Percentiles rank a stretch among this genome's conserved stretches.
Evolutionary conservation across 2,329 filamentous ascomycete genomes (phyloP).

Genomic region (Curvularia hawaiiensis): DNA sequence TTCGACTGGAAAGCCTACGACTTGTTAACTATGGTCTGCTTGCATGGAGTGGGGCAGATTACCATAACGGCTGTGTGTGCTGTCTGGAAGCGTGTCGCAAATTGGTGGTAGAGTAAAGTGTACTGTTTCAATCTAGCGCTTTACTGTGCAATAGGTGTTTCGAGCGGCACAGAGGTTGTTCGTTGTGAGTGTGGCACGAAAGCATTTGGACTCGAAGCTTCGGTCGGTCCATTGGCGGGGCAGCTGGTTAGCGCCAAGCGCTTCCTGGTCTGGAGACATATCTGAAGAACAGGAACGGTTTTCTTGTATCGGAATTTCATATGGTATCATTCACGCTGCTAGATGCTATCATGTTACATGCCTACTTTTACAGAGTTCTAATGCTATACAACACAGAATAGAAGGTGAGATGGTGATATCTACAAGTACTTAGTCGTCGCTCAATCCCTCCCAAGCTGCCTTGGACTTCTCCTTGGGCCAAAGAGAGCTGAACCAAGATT

Average conservation of each 20-base stretch:
- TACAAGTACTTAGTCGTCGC: slow-evolving; percentile 31
- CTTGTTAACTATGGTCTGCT: slow-evolving; percentile 21
- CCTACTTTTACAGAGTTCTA: slow-evolving; percentile 34
- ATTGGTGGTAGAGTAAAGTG: not conserved
- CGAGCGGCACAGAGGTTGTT: slow-evolving; percentile 3
- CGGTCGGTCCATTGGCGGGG: slow-evolving; percentile 26
- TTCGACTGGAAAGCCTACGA: slow-evolving; percentile 56
- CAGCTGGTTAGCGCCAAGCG: slow-evolving; percentile 21
- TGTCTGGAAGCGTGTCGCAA: slow-evolving; percentile 6
- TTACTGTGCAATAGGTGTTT: slow-evolving; percentile 6
- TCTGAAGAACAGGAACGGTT: not conserved
- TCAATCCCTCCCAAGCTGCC: slow-evolving; percentile 39
- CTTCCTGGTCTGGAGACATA: not conserved
- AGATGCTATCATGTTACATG: slow-evolving; percentile 33
- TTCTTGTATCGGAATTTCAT: not conserved
- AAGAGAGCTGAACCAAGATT: slow-evolving; percentile 36
- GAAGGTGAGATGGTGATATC: slow-evolving; percentile 29
- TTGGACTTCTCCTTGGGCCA: slow-evolving; percentile 44
- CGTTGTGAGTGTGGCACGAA: slow-evolving; percentile 11
- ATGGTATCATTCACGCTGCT: slow-evolving; percentile 24
- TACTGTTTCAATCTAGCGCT: not conserved
- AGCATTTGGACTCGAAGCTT: slow-evolving; percentile 34
- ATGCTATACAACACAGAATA: slow-evolving; percentile 25
- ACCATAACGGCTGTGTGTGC: slow-evolving; percentile 37
- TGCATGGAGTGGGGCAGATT: slow-evolving; percentile 22